Conservation (phyloP, 495 filamentous ascomycete genomes). For the Letharia columbiana region DNA sequence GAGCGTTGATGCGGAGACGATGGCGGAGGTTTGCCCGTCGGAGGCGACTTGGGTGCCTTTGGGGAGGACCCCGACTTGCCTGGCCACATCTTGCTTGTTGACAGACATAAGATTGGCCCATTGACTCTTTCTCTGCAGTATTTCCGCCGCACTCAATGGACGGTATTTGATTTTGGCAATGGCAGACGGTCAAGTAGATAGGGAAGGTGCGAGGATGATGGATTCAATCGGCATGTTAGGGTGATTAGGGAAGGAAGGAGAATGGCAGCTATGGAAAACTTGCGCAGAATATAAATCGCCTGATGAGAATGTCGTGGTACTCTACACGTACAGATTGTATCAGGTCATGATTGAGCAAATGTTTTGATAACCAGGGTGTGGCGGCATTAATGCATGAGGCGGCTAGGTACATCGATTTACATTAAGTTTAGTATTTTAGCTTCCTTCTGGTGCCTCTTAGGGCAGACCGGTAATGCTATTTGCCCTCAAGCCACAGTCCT, state of each 20-base stretch:
- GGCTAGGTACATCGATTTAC: neutral
- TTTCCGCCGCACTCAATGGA: neutral
- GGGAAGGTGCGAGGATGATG: neutral
- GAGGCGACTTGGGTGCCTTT: neutral
- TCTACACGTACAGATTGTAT: neutral
- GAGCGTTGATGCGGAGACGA: constrained; percentile 8
- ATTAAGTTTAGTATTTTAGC: neutral
- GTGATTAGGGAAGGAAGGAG: neutral
- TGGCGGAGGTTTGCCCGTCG: neutral
- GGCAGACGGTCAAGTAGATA: neutral
- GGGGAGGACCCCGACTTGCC: neutral
- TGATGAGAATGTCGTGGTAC: neutral
- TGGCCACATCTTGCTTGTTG: neutral
- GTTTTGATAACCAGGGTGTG: neutral
- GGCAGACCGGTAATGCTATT: neutral
- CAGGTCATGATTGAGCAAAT: neutral
- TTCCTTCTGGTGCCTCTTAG: neutral
- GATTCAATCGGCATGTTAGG: neutral
- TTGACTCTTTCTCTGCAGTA: neutral
- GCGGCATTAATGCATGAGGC: neutral
- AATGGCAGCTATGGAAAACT: neutral
- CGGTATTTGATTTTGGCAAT: neutral
- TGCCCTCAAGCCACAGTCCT: neutral
- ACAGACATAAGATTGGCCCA: neutral
- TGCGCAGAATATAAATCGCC: neutral